Conservation (phyloP, 1,284 basidiomycete species). For the Ustilago hordei region DNA sequence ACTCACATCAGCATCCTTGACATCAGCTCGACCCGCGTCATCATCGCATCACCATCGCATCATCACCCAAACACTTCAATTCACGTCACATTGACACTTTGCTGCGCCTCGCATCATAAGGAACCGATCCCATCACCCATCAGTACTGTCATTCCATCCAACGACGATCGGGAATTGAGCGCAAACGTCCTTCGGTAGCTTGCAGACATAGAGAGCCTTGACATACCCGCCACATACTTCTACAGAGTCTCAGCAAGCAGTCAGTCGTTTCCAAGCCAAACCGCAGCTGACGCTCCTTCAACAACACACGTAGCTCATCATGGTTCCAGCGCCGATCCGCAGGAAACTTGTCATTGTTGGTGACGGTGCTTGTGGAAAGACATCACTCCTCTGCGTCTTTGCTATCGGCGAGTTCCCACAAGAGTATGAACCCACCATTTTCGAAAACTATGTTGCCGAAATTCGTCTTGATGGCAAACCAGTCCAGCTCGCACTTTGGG, state of each 20-base stretch:
- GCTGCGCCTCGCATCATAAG: neutral
- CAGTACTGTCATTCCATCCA: neutral
- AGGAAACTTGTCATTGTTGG: constrained; percentile 93
- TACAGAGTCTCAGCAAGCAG: neutral
- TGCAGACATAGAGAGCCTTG: neutral
- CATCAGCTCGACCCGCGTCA: neutral
- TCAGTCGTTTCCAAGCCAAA: neutral
- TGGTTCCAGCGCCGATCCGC: constrained; percentile 75
- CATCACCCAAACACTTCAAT: too few species aligned
- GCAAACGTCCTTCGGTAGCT: neutral
- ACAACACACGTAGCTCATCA: constrained; percentile 6
- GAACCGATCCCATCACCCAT: neutral
- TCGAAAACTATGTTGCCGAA: constrained; percentile 98
- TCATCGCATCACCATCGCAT: neutral
- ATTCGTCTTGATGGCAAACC: constrained; percentile 96
- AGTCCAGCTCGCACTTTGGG: constrained; percentile 94
- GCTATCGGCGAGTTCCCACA: constrained; percentile 96
- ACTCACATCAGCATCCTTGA: neutral
- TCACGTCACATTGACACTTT: neutral
- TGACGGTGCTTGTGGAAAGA: constrained; percentile 64
- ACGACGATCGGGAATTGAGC: neutral
- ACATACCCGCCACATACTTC: neutral
- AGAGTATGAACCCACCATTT: constrained; percentile 83
- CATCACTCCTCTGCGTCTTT: constrained; percentile 74
- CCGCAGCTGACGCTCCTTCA: neutral